These are phyloP conservation scores for Candida freyschussii DNA, from an alignment of 1,139 yeast species.

Conservation along the genomic window DNA sequence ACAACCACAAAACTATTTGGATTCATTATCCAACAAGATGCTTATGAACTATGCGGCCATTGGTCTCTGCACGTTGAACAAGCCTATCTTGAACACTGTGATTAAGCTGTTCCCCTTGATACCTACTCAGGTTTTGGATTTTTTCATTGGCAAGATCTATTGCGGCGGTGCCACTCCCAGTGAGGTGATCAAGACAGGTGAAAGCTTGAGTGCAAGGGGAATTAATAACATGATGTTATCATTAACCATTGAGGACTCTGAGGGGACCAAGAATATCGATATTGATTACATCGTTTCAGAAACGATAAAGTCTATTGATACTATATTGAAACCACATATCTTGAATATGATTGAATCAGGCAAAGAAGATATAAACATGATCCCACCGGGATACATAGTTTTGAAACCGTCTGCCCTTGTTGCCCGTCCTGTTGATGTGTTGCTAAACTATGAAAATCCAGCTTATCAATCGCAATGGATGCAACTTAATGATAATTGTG, in stretches of 20 bases:
- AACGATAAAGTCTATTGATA: constrained; percentile 62
- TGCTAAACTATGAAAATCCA: constrained; percentile 55
- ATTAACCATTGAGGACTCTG: constrained; percentile 89
- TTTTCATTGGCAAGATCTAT: constrained; percentile 75
- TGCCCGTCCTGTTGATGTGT: constrained; percentile 69
- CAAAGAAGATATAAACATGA: constrained; percentile 50
- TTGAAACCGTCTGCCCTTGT: constrained; percentile 91
- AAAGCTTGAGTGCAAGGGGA: constrained; percentile 61
- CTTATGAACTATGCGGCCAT: constrained; percentile 60
- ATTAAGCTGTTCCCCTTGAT: constrained; percentile 69
- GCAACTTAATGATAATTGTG: constrained; percentile 60
- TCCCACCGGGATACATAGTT: constrained; percentile 82
- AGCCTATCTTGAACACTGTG: constrained; percentile 53
- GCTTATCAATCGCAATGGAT: constrained; percentile 52
- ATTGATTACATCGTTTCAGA: constrained; percentile 61
- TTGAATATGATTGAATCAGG: constrained; percentile 41
- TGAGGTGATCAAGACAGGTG: constrained; percentile 70
- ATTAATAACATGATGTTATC: constrained; percentile 93
- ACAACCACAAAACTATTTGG: constrained; percentile 25
- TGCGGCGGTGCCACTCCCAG: constrained; percentile 83
- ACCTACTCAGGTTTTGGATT: constrained; percentile 66
- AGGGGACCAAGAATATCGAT: constrained; percentile 60
- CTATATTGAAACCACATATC: constrained; percentile 71
- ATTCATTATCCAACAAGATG: constrained; percentile 31
- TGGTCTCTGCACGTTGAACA: constrained; percentile 63